Base-by-base conservation (phyloP, 345 rosid genomes). In the Bruguiera sexangula region DNA sequence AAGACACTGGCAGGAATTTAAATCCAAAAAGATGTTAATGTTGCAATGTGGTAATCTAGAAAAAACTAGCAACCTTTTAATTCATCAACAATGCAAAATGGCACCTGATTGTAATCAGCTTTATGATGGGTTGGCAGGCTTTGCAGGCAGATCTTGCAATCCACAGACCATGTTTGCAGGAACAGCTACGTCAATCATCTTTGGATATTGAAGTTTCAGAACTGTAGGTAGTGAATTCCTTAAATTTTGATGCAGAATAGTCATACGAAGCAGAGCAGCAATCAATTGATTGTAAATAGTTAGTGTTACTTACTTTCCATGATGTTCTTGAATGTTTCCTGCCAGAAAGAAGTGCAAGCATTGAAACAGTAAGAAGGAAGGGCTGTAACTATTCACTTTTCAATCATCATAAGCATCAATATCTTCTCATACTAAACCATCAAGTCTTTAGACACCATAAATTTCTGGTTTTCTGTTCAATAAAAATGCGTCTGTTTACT, bases 141-240 rank as follows among this genome's bases (percentile, higher is more conserved):
- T 72, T 61, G 75, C 53, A 24, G 76, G 62, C 69, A 68, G 31
- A 72, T 87, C 96, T 85, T 95, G 99, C 84, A 92, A 77, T 61
- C 98, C 98, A 66, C 98, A 95, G 10, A 83, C 88, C 91, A 90
- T 75, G 64, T 92, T 95, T 54, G 92, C 89, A 36, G 92, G 99
- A 46, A 89, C 97, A 27, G 98, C 96, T 56, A 86, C 73, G 60
- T 90, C 97, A 31, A 92, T 90, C 97, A 90, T 86, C 87, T 90
- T 88, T 13, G 99, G 99, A 79, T 90, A 88, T 69, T 92, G 60
- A 62, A 95, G 82, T 67, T 87, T 86, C 59, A 95, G 81, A 86
- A 87, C 98, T 95, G 84, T 43, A 63, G 48, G 48, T 9, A 55
- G 27, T 55, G 59, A 69, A 31, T 9, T 24, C 9, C 19, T 24